A percentile compares a stretch with the other conserved stretches of the same genome.
These are phyloP conservation scores for Mycena metata DNA, from an alignment of 768 basidiomycete species.

Conservation along the genomic window DNA sequence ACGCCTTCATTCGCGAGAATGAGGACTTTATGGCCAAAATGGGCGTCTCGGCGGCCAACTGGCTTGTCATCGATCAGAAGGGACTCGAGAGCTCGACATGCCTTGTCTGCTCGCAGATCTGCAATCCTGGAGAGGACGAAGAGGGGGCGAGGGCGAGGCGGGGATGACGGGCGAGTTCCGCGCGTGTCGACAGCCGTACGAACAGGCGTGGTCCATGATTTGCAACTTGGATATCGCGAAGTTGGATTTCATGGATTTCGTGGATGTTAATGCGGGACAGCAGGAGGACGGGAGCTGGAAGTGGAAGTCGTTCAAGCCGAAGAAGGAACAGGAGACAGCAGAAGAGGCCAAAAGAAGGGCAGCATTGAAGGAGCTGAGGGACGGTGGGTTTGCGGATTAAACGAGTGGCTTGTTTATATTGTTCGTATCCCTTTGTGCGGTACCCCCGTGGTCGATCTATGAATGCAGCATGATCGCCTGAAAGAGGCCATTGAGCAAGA, in stretches of 20 bases:
- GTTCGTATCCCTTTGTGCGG: too few relatives aligned
- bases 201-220: constrained; percentile 19
- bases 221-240: constrained; percentile 20
- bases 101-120: constrained; percentile 25
- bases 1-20: constrained; percentile 23
- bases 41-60: not conserved
- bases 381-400: constrained; percentile 5
- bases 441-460: too few relatives aligned
- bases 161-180: constrained; percentile 11
- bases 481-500: too few relatives aligned
- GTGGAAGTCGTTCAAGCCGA: constrained; percentile 11
- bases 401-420: too few relatives aligned
- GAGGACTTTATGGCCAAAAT: not conserved
- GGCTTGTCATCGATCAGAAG: constrained; percentile 32
- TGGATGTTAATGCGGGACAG: constrained; percentile 16
- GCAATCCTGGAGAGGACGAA: not conserved
- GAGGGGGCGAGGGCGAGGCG: not conserved
- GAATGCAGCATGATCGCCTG: too few relatives aligned
- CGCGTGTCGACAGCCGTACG: constrained; percentile 23
- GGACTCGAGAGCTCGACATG: constrained; percentile 33
- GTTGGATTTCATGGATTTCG: constrained; percentile 23
- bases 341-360: not conserved
- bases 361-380: constrained; percentile 11
- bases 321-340: not conserved
- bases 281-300: constrained; percentile 27